These are phyloP conservation scores for Thermoascus crustaceus DNA, from an alignment of 2,329 filamentous ascomycete species.

Conservation along the genomic window DNA sequence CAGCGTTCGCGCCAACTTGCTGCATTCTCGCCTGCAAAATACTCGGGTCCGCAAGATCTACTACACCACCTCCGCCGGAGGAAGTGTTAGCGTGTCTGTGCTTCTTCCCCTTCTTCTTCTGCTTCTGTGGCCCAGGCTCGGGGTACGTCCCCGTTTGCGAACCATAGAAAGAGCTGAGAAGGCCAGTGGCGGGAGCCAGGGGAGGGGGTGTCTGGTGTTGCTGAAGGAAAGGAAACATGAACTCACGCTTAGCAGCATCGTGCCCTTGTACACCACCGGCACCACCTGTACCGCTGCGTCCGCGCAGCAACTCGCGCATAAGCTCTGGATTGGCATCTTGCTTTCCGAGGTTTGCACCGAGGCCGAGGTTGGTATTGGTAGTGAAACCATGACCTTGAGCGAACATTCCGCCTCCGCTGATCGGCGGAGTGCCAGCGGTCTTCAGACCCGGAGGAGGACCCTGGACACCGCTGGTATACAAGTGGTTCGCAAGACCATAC, in stretches of 20 bases:
- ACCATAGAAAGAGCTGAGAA: constrained; percentile 87
- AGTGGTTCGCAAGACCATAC: constrained; percentile 51
- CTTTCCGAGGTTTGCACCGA: constrained; percentile 53
- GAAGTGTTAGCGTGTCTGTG: constrained; percentile 99
- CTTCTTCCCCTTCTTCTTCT: constrained; percentile 99
- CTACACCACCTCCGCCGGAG: constrained; percentile 99
- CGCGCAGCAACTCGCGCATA: constrained; percentile 73
- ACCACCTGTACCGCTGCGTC: constrained; percentile 48
- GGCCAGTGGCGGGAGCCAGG: constrained; percentile 86
- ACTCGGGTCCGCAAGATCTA: constrained; percentile 99
- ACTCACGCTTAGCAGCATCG: constrained; percentile 97
- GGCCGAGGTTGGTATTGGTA: constrained; percentile 50
- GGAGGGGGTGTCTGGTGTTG: constrained; percentile 79
- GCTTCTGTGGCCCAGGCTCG: constrained; percentile 82
- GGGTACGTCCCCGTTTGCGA: constrained; percentile 76
- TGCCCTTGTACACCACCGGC: constrained; percentile 62
- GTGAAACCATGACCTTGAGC: constrained; percentile 81
- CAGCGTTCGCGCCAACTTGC: constrained; percentile 67
- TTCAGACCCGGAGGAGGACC: constrained; percentile 93
- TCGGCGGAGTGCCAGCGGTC: constrained; percentile 86
- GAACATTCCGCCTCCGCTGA: constrained; percentile 72
- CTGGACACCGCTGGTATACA: constrained; percentile 77
- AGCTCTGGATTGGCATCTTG: constrained; percentile 69
- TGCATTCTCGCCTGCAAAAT: constrained; percentile 98
- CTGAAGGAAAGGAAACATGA: constrained; percentile 85